These are phyloP conservation scores for Bryoerythrophyllum caledonicum DNA, from an alignment of 225 moss, liverwort and hornwort species.

Conservation along the genomic window DNA sequence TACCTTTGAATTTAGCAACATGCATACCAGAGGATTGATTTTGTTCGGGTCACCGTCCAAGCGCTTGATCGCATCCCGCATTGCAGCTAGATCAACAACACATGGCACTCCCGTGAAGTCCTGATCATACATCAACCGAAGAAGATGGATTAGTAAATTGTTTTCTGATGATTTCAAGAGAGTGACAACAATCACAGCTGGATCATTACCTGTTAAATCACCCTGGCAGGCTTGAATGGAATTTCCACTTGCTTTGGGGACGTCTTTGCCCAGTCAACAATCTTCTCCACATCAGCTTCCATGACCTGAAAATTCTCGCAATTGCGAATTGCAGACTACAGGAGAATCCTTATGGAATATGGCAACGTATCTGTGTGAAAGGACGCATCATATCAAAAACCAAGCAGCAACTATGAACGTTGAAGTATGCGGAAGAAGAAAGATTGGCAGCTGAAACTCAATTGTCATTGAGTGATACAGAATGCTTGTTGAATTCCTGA, in stretches of 20 bases:
- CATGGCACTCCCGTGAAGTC: slow-evolving; percentile 96
- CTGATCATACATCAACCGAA: slow-evolving; percentile 36
- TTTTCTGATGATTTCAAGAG: background rate
- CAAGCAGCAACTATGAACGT: background rate
- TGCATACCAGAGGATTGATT: slow-evolving; percentile 85
- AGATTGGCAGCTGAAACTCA: background rate
- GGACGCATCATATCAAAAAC: slow-evolving; percentile 13
- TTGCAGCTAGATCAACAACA: slow-evolving; percentile 90
- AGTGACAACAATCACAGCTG: background rate
- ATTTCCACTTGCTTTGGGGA: slow-evolving; percentile 89
- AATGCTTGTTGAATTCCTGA: slow-evolving; percentile 14
- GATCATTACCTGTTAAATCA: slow-evolving; percentile 69
- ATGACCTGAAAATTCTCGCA: slow-evolving; percentile 76
- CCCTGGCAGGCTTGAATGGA: slow-evolving; percentile 92
- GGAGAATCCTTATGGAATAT: slow-evolving; percentile 75
- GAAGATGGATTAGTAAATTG: background rate
- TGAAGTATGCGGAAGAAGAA: background rate
- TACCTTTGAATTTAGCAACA: background rate
- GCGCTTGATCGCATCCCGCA: slow-evolving; percentile 88
- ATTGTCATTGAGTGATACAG: background rate
- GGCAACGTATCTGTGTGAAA: slow-evolving; percentile 67
- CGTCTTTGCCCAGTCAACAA: slow-evolving; percentile 85
- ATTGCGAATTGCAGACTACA: slow-evolving; percentile 87
- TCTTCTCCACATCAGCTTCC: slow-evolving; percentile 83
- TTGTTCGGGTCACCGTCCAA: slow-evolving; percentile 85